These are phyloP conservation scores for Scheffersomyces stambukii DNA, from an alignment of 1,139 yeast genomes.

Conservation along the genomic window DNA sequence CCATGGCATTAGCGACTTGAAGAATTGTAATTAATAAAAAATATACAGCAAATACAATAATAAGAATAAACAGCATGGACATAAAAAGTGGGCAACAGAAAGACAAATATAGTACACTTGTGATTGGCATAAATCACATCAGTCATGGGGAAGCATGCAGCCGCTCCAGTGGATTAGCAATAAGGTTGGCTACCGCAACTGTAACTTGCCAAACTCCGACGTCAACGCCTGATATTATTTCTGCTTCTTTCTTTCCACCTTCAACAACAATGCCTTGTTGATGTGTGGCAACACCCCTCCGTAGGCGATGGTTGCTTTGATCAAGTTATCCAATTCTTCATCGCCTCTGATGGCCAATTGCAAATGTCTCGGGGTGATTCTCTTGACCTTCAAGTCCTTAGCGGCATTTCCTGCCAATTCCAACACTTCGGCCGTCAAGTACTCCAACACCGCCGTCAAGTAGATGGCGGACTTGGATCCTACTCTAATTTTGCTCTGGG, in stretches of 20 bases:
- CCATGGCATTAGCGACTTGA: too few species aligned
- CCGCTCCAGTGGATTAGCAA: too few species aligned
- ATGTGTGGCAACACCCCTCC: slow-evolving; percentile 99
- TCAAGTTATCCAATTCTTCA: slow-evolving; percentile 93
- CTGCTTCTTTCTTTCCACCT: slow-evolving; percentile 80
- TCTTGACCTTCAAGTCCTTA: slow-evolving; percentile 94
- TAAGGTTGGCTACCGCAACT: too few species aligned
- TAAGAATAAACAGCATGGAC: too few species aligned
- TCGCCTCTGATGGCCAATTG: slow-evolving; percentile 99
- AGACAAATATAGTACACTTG: slow-evolving; percentile 1
- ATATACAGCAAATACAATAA: too few species aligned
- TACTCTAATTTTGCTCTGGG: slow-evolving; percentile 91
- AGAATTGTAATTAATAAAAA: too few species aligned
- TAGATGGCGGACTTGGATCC: slow-evolving; percentile 98
- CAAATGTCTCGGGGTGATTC: slow-evolving; percentile 98
- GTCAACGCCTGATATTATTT: too few species aligned
- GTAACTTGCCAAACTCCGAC: too few species aligned
- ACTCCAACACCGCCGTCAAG: slow-evolving; percentile 94
- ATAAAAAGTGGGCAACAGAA: too few species aligned
- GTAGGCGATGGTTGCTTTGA: slow-evolving; percentile 96
- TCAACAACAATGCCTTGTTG: slow-evolving; percentile 87
- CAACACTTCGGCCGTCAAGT: slow-evolving; percentile 95
- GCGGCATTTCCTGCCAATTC: slow-evolving; percentile 99
- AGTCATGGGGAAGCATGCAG: too few species aligned
- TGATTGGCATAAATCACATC: not conserved